Base-by-base conservation (phyloP, 345 rosid species). In the Luvunga scandens region DNA sequence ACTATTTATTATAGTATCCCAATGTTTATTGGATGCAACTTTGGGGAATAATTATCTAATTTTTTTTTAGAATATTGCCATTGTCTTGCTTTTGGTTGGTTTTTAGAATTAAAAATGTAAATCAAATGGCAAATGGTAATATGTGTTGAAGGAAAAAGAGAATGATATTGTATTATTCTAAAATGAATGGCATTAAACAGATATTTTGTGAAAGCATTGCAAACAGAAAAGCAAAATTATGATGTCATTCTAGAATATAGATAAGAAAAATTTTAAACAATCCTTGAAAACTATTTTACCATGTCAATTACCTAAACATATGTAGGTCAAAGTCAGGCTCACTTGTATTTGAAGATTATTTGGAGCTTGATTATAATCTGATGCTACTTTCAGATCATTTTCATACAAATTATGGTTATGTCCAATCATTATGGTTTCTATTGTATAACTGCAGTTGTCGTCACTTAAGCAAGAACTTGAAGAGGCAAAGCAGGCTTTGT, bases 401-500 rank as follows among this genome's bases (percentile, higher is more conserved):
- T 39, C 3, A 6, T 72, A 64, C 12, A 60, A n/a, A 12, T 62
- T 72, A 50, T 75, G 55, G 34, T 60, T 28, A 22, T 61, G 48
- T 78, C n/a, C 69, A 69, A 31, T 79, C 9, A 55, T 70, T 66
- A 70, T 74, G 57, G 79, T 48, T 24, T 61, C 71, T 63, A 10
- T 22, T 73, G 53, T 79, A 22, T 81, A 73, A 74, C 25, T 77
- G 82, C 86, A 97, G 99, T 75, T 97, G 80, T 83, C 84, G 33
- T 79, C 89, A 45, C 84, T 93, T 60, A 93, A 84, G 84, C 88
- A 84, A 84, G 98, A 97, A 83, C 94, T 94, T 71, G 94, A 94
- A 88, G 99, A 94, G 73, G 91, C 91, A n/a, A 90, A 86, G 69
- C 94, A 87, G 77, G 88, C 89, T 60, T 71, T 93, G 82, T 67